Evolutionary conservation across 345 rosid genomes (phyloP), one percentile per base, ranked within the genome.

Genomic region (Moringa oleifera): DNA sequence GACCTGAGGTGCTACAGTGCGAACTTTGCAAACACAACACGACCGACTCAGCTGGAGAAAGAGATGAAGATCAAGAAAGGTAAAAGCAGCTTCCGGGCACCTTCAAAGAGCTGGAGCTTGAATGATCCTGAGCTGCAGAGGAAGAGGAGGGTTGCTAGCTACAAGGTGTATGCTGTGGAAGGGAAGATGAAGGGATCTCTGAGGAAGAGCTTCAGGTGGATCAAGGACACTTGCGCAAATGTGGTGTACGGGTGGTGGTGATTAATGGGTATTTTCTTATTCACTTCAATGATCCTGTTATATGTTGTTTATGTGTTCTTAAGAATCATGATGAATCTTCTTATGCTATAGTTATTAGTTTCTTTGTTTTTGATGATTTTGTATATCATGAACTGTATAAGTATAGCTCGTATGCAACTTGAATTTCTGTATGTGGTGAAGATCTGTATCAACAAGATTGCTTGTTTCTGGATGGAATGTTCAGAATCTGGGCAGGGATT

Each of bases 111-210:
- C 47, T 94, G 96, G 99, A 79, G 85, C 70, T 79, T 94, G 37
- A 77, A 58, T 36, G 97, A 93, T 71, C 92, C 95, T 4, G 99
- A 94, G 75, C 55, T 86, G 28, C 84, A 88, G 61, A 94, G 99
- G 91, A 94, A 88, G 79, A 88, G 76, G 68, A 83, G 96, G 82
- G 97, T 94, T 51, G 96, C 92, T 19, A 67, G 90, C 58, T 90
- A 94, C 74, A 90, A 86, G 53, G 91, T 75, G 18, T 90, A 94
- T 64, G 57, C 90, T 9, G 86, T 90, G 51, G 95, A 94, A 69
- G 95, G 92, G 20, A 94, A 88, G 74, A 81, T 90, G 91, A 94
- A 88, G 53, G 96, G 92, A 23, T 86, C 97, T 65, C 51, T 94
- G 7, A 82, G 82, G 77, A 94, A 90, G 69, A 86, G 97, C 75